Evolutionary conservation across 2,329 filamentous ascomycete genomes (phyloP).

Genomic region (Fusarium cicatricum): DNA sequence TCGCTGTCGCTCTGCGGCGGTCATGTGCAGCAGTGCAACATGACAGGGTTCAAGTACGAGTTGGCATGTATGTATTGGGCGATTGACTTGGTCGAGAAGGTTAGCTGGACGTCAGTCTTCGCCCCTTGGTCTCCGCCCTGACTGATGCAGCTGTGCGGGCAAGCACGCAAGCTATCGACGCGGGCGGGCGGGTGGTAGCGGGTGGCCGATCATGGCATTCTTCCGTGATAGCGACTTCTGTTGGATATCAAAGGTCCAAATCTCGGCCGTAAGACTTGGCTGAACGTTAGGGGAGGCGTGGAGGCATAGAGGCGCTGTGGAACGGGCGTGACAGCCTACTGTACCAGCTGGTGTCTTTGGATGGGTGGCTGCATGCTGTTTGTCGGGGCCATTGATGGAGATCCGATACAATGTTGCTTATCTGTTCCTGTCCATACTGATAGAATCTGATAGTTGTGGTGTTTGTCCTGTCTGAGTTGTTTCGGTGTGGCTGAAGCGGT

Average conservation of each 20-base stretch:
- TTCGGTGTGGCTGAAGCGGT: no score
- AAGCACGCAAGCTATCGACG: constrained; percentile 4
- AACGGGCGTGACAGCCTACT: no score
- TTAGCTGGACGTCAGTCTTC: constrained; percentile 7
- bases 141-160: constrained; percentile 9
- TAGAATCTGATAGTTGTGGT: no score
- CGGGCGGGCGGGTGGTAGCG: constrained; percentile 19
- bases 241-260: not conserved
- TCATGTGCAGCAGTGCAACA: constrained; percentile 9
- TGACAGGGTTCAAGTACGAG: no score
- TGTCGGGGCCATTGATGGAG: no score
- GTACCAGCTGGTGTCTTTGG: not conserved
- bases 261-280: not conserved
- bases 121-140: constrained; percentile 27
- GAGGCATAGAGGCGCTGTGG: constrained; percentile 1
- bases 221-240: no score
- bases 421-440: no score
- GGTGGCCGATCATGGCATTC: constrained; percentile 1
- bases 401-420: no score
- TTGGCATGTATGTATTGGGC: no score
- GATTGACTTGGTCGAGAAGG: constrained; percentile 14
- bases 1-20: constrained; percentile 1
- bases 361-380: not conserved
- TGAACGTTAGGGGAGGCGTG: not conserved
- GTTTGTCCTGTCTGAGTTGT: no score